A percentile compares a stretch with the other conserved stretches of the same genome.
These are phyloP conservation scores for Komagataea norvegica DNA, from an alignment of 1,139 yeast species.

Conservation along the genomic window DNA sequence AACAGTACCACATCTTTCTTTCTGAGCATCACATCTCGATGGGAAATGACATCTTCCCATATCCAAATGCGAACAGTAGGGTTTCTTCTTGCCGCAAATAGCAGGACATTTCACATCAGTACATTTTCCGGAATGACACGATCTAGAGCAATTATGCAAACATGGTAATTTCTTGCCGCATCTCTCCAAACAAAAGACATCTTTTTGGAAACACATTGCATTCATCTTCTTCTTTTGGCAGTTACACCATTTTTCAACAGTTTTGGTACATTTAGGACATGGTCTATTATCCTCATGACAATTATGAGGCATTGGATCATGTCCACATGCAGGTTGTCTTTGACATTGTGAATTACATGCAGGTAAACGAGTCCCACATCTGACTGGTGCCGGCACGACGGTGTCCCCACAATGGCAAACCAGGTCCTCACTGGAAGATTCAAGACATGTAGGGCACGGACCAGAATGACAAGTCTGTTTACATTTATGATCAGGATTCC, in stretches of 20 bases:
- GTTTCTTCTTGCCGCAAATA: slow-evolving; percentile 47
- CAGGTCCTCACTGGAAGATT: slow-evolving; percentile 76
- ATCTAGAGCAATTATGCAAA: slow-evolving; percentile 57
- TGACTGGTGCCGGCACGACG: slow-evolving; percentile 74
- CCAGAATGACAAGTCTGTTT: slow-evolving; percentile 78
- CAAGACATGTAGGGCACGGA: slow-evolving; percentile 78
- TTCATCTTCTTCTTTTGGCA: slow-evolving; percentile 63
- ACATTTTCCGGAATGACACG: slow-evolving; percentile 39
- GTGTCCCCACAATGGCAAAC: slow-evolving; percentile 85
- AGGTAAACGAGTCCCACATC: slow-evolving; percentile 77
- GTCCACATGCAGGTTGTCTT: slow-evolving; percentile 67
- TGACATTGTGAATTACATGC: slow-evolving; percentile 67
- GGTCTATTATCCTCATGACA: slow-evolving; percentile 62
- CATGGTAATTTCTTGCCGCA: slow-evolving; percentile 61
- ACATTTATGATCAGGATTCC: slow-evolving; percentile 56
- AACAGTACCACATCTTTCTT: slow-evolving; percentile 47
- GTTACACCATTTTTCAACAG: slow-evolving; percentile 60
- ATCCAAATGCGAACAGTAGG: slow-evolving; percentile 62
- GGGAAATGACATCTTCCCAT: slow-evolving; percentile 60
- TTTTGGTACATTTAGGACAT: slow-evolving; percentile 77
- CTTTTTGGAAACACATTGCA: slow-evolving; percentile 65
- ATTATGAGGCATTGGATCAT: slow-evolving; percentile 61
- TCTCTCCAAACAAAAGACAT: slow-evolving; percentile 65
- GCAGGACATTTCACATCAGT: slow-evolving; percentile 42
- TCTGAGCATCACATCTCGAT: slow-evolving; percentile 43